A percentile compares a stretch with the other conserved stretches of the same genome.
These are phyloP conservation scores for Drosera capensis DNA, from an alignment of 148 eudicot species.

Conservation along the genomic window DNA sequence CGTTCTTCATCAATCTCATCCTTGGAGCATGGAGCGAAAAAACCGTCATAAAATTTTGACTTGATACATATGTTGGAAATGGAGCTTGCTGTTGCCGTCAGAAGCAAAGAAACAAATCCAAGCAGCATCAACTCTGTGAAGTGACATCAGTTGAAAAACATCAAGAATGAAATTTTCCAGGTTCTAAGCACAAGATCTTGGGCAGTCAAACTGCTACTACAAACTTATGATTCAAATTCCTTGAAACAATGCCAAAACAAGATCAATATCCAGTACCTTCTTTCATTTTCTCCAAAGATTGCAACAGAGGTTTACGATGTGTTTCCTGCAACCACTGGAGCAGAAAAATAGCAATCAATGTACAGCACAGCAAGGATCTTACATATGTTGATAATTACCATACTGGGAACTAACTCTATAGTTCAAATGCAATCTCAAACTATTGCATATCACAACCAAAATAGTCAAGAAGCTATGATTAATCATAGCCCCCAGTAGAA, in stretches of 20 bases:
- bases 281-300: conserved; percentile 97
- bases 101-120: conserved; percentile 85
- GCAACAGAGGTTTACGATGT: conserved; percentile 68
- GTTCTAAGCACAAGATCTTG: neutral
- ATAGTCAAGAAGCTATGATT: too few relatives aligned
- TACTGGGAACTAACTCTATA: neutral
- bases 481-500: too few relatives aligned
- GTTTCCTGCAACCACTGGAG: conserved; percentile 80
- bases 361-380: neutral
- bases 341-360: conserved; percentile 3
- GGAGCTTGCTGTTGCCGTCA: conserved; percentile 78
- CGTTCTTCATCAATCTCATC: conserved; percentile 32
- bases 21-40: conserved; percentile 75
- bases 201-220: too few relatives aligned
- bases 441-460: too few relatives aligned
- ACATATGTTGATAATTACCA: neutral
- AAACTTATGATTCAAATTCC: neutral
- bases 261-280: conserved; percentile 42
- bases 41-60: conserved; percentile 57
- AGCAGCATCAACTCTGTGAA: conserved; percentile 86
- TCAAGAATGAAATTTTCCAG: neutral
- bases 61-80: conserved; percentile 78
- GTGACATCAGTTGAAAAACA: conserved; percentile 5
- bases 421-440: too few relatives aligned
- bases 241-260: neutral